Evolutionary conservation across 768 basidiomycete genomes (phyloP).

Genomic region (Inosperma sp.): DNA sequence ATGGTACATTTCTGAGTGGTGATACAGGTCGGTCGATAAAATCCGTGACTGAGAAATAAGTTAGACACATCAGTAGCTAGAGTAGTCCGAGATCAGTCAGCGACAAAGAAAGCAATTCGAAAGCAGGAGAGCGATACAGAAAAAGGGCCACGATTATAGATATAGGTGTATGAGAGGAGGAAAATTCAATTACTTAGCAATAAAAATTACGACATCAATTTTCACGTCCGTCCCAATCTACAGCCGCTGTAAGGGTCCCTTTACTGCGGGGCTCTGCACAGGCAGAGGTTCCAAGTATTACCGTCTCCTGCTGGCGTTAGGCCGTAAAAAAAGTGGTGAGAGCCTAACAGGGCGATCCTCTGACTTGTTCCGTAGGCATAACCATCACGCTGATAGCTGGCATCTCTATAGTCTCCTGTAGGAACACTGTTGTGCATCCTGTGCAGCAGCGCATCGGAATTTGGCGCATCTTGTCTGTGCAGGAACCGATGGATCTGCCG

Average conservation of each 20-base stretch:
- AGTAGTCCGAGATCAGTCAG: not conserved
- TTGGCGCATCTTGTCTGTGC: constrained; percentile 1
- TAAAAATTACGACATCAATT: not conserved
- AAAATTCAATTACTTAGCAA: not conserved
- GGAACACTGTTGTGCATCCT: not conserved
- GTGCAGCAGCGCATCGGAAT: not conserved
- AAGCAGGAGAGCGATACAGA: not conserved
- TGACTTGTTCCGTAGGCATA: not conserved
- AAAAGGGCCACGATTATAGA: not conserved
- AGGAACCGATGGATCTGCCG: constrained; percentile 3
- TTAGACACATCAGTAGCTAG: not conserved
- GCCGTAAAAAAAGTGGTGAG: constrained; percentile 4
- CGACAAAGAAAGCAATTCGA: constrained; percentile 1
- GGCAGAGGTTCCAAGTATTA: constrained; percentile 5
- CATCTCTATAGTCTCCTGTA: constrained; percentile 1
- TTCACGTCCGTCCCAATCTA: not conserved
- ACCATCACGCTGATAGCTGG: not conserved
- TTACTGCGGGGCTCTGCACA: not conserved
- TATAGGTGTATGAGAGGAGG: not conserved
- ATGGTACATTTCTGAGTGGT: too few relatives aligned
- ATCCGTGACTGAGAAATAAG: not conserved
- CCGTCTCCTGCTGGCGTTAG: not conserved
- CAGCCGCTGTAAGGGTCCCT: not conserved
- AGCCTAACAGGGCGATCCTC: constrained; percentile 4
- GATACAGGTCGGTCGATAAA: not conserved